phyloP scores from a whole-genome alignment of 2,329 filamentous ascomycete genomes.

The Talaromyces sp. region DNA sequence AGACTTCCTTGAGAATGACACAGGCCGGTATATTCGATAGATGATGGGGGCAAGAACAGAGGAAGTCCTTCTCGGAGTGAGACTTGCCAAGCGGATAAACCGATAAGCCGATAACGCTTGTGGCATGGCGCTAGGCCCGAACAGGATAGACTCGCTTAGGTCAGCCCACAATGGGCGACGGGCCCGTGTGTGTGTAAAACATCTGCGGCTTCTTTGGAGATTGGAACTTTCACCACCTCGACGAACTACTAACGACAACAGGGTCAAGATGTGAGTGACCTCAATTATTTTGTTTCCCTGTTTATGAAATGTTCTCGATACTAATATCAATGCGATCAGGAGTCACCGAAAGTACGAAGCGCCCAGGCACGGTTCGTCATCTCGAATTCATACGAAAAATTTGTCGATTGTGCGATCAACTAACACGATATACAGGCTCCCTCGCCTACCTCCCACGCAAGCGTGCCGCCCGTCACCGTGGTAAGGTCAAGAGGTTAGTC shows the following conservation, averaged over 20 bases:
- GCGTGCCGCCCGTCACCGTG: constrained; percentile 89
- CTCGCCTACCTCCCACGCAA: constrained; percentile 85
- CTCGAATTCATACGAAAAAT: constrained; percentile 26
- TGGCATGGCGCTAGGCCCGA: constrained; percentile 12
- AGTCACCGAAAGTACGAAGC: constrained; percentile 74
- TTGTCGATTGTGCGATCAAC: constrained; percentile 31
- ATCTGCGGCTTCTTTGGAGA: constrained; percentile 37
- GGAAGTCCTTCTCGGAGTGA: not conserved
- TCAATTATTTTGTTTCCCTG: not conserved
- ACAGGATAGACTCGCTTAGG: constrained; percentile 39
- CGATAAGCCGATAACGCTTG: constrained; percentile 8
- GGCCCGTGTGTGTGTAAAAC: constrained; percentile 35
- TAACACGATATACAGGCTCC: constrained; percentile 54
- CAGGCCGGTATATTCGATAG: not conserved
- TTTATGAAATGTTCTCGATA: constrained; percentile 22
- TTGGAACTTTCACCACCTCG: constrained; percentile 43
- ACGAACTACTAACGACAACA: constrained; percentile 50
- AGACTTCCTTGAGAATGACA: not conserved
- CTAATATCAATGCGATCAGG: constrained; percentile 37
- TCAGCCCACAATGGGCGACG: constrained; percentile 42
- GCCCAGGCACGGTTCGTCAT: constrained; percentile 82
- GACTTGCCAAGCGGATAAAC: not conserved
- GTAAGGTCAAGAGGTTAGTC: constrained; percentile 96
- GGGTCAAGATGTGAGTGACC: constrained; percentile 49
- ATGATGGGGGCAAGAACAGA: not conserved